Evolutionary conservation across 129 eudicot genomes (phyloP), one percentile per base, ranked within the genome.

Genomic region (Gnaphalium uliginosum): DNA sequence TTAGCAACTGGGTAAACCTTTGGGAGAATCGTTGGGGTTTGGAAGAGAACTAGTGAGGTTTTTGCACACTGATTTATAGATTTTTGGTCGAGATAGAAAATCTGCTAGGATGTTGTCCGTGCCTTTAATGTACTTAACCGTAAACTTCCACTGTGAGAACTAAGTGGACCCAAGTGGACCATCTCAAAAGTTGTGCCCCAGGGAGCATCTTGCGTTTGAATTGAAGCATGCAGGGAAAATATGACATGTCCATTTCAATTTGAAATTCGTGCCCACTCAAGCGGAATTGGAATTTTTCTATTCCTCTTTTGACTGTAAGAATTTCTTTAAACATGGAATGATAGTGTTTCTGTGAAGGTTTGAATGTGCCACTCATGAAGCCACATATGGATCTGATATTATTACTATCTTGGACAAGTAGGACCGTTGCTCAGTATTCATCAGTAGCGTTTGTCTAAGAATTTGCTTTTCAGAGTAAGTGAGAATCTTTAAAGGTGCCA

Each of bases 121-220:
- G 1, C 29, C 29, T 2, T 27, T 27, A 27, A 27, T 27, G 29
- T 27, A 2, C 29, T 27, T 1, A 27, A 27, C 2, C 1, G 29
- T 27, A 27, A 27, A 27, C 29, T 27, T 27, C 2, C 29, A 27
- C 29, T 27, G 2, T 27, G 29, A 27, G 29, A 27, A 27, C 29
- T 2, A 27, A 27, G 29, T 27, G 29, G 29, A 27, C 29, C 29
- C 29, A 27, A 27, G 29, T 27, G 29, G 29, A 27, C 29, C 29
- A 71, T 0, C 3, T 50, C 21, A 67, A 39, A 19, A 67, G 24
- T 21, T 67, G 26, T 2, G 72, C 17, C 10, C 2, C n/a, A 0
- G 8, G 54, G 4, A 67, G 54, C 32, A 37, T 67, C 53, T 67
- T 37, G 37, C 30, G 37, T 66, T 66, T 66, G 29, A 37, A 67